phyloP scores from a whole-genome alignment of 306 rosid species.

The Alnus rubra region DNA sequence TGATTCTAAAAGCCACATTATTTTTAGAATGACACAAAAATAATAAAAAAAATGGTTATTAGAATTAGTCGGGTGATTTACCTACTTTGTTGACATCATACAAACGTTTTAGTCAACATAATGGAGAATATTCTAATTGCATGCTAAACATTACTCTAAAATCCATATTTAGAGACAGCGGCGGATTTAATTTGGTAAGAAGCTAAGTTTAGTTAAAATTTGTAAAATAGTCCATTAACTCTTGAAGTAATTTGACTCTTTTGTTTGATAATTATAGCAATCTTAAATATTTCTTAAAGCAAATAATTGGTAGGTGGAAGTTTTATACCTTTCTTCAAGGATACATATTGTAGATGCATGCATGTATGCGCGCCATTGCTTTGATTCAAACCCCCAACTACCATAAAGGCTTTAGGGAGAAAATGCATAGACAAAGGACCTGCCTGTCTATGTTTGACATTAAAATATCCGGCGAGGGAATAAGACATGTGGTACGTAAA shows the following conservation, averaged over 20 bases:
- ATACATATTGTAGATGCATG: too few relatives aligned
- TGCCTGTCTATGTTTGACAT: not conserved
- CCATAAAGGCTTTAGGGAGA: not conserved
- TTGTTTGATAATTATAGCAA: not conserved
- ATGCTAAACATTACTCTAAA: not conserved
- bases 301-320: not conserved
- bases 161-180: not conserved
- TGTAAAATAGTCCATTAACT: not conserved
- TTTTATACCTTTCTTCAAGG: not conserved
- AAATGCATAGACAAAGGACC: not conserved
- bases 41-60: too few relatives aligned
- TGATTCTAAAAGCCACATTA: too few relatives aligned
- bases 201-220: not conserved
- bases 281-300: not conserved
- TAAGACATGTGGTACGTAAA: not conserved
- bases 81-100: too few relatives aligned
- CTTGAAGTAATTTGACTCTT: constrained; percentile 2
- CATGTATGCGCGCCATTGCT: not conserved
- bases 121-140: too few relatives aligned
- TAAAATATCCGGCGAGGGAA: not conserved
- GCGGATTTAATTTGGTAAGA: not conserved
- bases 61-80: too few relatives aligned
- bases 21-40: too few relatives aligned
- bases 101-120: too few relatives aligned
- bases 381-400: constrained; percentile 6